Evolutionary conservation across 2,329 filamentous ascomycete genomes (phyloP), one percentile per base, ranked within the genome.

Genomic region (Phoma sp.): DNA sequence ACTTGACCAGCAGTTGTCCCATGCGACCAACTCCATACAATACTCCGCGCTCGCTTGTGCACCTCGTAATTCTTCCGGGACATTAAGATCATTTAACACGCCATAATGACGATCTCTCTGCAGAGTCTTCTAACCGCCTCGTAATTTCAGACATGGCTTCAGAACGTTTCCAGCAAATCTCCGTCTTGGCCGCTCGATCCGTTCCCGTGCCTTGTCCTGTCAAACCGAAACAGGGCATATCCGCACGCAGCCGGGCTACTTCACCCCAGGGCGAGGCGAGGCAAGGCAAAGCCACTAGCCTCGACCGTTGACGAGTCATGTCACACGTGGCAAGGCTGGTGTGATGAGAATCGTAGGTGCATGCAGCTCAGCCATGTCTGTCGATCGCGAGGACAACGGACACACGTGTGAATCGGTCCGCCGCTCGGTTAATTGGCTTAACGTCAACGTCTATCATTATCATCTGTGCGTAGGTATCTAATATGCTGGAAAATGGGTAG

Each of bases 321-420:
- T 23, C 23, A 37, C 14, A 10, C 37, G 32, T 21, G 25, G 42
- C 43, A 42, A 15, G 43, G 45, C 33, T 43, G 32, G 20, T 43
- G 26, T 38, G 32, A 42, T 29, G n/a, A 15, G 10, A 5, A 25
- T 47, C 50, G 50, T 42, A 38, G n/a, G n/a, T n/a, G n/a, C n/a
- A 15, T 43, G 50, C 37, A 18, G 43, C 21, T 18, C 18, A 36
- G 21, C n/a, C n/a, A n/a, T n/a, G 15, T 15, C 30, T 30, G 45
- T 32, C 45, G 40, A 54, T 49, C 33, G 39, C 33, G 29, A 23
- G 37, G 30, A 1, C 12, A 30, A 14, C 30, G 37, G 28, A n/a
- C 26, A 29, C 45, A 47, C 38, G 33, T 47, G 43, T 28, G 18
- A 54, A 37, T 54, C 39, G 51, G 51, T 25, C 51, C 51, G 32